Conservation (phyloP, 2,329 filamentous ascomycete species). For the Phoma sp. region DNA sequence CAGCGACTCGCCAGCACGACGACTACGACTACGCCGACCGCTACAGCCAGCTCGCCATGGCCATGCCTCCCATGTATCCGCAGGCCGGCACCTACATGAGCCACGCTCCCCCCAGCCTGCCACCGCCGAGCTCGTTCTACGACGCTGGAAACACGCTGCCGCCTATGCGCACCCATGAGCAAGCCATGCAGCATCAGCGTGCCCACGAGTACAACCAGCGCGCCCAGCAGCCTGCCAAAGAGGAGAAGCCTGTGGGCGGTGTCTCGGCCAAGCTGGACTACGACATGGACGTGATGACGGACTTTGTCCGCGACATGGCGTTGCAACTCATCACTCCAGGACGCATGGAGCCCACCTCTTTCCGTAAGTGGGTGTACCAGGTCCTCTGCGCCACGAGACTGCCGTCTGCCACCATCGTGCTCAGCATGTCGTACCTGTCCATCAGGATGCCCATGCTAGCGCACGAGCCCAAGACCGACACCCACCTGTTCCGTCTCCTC, state of each 20-base stretch:
- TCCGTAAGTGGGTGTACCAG: conserved; percentile 90
- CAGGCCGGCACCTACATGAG: conserved; percentile 49
- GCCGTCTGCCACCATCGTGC: conserved; percentile 87
- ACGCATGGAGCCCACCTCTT: conserved; percentile 70
- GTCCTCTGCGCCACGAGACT: conserved; percentile 89
- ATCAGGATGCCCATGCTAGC: conserved; percentile 80
- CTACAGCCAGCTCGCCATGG: conserved; percentile 53
- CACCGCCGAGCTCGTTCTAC: conserved; percentile 51
- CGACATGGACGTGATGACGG: conserved; percentile 94
- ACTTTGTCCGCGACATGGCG: conserved; percentile 92
- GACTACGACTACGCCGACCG: conserved; percentile 55
- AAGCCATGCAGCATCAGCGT: conserved; percentile 45
- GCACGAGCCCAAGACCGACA: conserved; percentile 57
- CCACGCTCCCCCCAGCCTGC: conserved; percentile 45
- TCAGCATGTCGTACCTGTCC: conserved; percentile 88
- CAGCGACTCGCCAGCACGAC: conserved; percentile 51
- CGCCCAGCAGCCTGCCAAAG: conserved; percentile 56
- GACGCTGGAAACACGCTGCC: conserved; percentile 55
- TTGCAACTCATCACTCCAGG: conserved; percentile 71
- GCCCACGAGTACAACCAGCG: conserved; percentile 50
- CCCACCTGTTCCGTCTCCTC: conserved; percentile 84
- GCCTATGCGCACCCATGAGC: conserved; percentile 53
- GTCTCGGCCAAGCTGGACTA: conserved; percentile 95
- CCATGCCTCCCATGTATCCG: conserved; percentile 49
- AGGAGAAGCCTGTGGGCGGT: conserved; percentile 76